Evolutionary conservation across 129 eudicot genomes (phyloP), one percentile per base, ranked within the genome.

Genomic region (Escallonia rubra): DNA sequence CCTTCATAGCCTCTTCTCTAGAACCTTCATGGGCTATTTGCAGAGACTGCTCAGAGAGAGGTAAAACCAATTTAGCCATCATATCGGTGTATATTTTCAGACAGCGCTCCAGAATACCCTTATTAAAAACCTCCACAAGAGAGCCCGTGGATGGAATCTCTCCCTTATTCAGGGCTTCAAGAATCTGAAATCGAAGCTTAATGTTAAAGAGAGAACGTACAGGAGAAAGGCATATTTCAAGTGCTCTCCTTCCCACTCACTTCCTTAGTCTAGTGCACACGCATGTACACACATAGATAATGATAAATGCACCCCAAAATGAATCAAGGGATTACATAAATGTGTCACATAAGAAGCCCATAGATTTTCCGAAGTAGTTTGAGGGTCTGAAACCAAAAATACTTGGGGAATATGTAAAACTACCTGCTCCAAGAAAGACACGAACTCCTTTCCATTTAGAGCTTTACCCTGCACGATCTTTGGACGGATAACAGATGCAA

Each of bases 101-200:
- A 70, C 99, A 89, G 62, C 82, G 81, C 77, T 93, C 99, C 10
- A 89, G 41, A 50, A 89, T 89, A 40, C 85, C 89, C 85, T 93
- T 93, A 75, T 93, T 93, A 68, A 93, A 93, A 72, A 93, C 82
- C 83, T 93, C 99, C 75, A 93, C 99, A 56, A 93, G 93, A 57
- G 96, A 93, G 50, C 99, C 99, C 23, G 99, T 90, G 54, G 99
- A 77, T 42, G 99, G 99, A 68, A 93, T 93, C 80, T 93, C 99
- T 68, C 99, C 99, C 70, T 93, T 87, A 69, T 93, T 93, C 74
- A 93, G 71, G 63, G 99, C 99, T 64, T 86, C 96, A 76, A 93
- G 85, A 60, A 93, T 93, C 99, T 93, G 68, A 74, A 65, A 71
- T 38, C n/a, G 68, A 56, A 63, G 38, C 13, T 23, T 43, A n/a